These are phyloP conservation scores for Colletotrichum acutatum DNA, from an alignment of 2,329 filamentous ascomycete genomes.

Conservation along the genomic window DNA sequence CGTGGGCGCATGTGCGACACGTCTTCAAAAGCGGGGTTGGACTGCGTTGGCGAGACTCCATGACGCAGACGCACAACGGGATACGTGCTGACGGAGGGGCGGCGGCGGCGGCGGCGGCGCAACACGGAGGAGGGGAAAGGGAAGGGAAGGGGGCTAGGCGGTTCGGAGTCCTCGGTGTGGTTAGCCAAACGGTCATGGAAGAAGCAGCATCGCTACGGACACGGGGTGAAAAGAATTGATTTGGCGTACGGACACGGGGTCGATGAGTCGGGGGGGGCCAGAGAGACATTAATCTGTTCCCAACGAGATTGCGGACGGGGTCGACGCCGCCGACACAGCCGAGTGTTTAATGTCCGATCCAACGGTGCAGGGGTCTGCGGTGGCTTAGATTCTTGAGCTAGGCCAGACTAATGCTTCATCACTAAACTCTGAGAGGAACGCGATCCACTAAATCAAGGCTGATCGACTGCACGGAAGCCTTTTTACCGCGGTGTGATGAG, in stretches of 20 bases:
- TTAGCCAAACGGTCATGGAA: neutral
- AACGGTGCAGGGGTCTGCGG: neutral
- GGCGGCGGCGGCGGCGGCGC: neutral
- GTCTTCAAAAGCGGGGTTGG: constrained; percentile 40
- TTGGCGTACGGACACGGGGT: constrained; percentile 22
- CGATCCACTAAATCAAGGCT: neutral
- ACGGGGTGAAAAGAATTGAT: constrained; percentile 1
- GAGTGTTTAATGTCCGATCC: neutral
- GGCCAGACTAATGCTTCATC: neutral
- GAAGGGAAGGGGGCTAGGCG: neutral
- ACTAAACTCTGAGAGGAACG: neutral
- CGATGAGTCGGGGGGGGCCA: neutral
- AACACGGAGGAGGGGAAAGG: neutral
- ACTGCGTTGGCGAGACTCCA: constrained; percentile 28
- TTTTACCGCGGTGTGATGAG: neutral
- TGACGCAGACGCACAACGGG: neutral
- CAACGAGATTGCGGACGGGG: constrained; percentile 13
- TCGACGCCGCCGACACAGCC: constrained; percentile 8
- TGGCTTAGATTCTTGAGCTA: constrained; percentile 16
- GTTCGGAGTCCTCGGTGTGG: neutral
- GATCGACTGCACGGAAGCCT: neutral
- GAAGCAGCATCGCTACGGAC: constrained; percentile 14
- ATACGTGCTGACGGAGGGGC: neutral
- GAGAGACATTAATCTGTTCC: constrained; percentile 3
- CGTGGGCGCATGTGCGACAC: constrained; percentile 48